These are phyloP conservation scores for Anacardium occidentale DNA, from an alignment of 345 rosid genomes.

Conservation along the genomic window DNA sequence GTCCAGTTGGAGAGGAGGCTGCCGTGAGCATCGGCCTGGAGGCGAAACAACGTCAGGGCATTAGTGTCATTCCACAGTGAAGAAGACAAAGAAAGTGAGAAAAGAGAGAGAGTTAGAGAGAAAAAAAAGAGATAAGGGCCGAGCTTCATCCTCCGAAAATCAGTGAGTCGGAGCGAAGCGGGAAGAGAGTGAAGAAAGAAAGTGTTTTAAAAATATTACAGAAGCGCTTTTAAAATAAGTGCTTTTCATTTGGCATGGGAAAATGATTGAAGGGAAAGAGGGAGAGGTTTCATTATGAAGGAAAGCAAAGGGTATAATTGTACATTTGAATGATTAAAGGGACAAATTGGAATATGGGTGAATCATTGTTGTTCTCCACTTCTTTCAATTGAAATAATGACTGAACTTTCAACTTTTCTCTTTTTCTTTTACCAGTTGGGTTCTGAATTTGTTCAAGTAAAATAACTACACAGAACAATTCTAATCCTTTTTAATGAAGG, in stretches of 20 bases:
- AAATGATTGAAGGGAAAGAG: conserved; percentile 32
- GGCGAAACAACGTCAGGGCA: conserved; percentile 78
- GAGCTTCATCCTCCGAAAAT: conserved; percentile 13
- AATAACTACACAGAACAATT: too few relatives aligned
- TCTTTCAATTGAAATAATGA: conserved; percentile 15
- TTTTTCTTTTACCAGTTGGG: neutral
- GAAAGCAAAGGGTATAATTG: neutral
- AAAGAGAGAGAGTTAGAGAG: conserved; percentile 15
- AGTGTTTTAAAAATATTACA: conserved; percentile 23
- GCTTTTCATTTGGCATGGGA: too few relatives aligned
- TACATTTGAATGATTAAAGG: conserved; percentile 39
- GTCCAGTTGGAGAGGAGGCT: conserved; percentile 80
- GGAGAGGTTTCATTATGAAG: conserved; percentile 8
- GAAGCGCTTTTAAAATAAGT: neutral
- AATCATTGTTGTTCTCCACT: conserved; percentile 84
- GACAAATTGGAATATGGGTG: conserved; percentile 16
- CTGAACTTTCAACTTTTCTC: neutral
- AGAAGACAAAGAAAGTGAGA: conserved; percentile 10
- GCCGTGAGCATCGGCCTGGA: conserved; percentile 76
- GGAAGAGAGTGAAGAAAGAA: conserved; percentile 38
- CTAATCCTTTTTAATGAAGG: too few relatives aligned
- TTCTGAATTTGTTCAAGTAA: too few relatives aligned
- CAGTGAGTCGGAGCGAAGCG: conserved; percentile 33
- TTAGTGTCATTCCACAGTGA: conserved; percentile 55
- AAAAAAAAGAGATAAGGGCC: conserved; percentile 11